These are phyloP conservation scores for Pichia sp. DNA, from an alignment of 1,139 yeast genomes.

Conservation along the genomic window DNA sequence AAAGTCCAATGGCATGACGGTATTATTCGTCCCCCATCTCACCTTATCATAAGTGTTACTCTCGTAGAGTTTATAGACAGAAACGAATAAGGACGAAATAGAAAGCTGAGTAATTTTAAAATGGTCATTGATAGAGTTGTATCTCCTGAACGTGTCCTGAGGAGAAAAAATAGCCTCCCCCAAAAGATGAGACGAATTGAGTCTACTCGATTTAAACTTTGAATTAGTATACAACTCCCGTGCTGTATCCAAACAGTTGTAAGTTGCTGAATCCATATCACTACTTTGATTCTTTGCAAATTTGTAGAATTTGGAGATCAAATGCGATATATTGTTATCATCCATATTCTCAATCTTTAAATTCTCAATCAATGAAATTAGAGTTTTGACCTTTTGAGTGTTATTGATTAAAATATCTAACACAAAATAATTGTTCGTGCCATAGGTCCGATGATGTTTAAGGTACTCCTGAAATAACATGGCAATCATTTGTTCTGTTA, in stretches of 20 bases:
- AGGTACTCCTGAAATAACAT: slow-evolving; percentile 22
- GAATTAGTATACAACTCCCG: slow-evolving; percentile 21
- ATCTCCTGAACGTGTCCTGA: slow-evolving; percentile 35
- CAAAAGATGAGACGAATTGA: slow-evolving; percentile 29
- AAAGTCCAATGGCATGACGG: slow-evolving; percentile 49
- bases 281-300: slow-evolving; percentile 13
- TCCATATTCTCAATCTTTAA: slow-evolving; percentile 20
- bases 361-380: slow-evolving; percentile 18
- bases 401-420: slow-evolving; percentile 25
- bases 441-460: slow-evolving; percentile 8
- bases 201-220: slow-evolving; percentile 20
- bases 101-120: slow-evolving; percentile 37
- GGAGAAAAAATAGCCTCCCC: slow-evolving; percentile 47
- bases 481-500: slow-evolving; percentile 18
- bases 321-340: slow-evolving; percentile 25
- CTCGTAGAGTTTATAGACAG: slow-evolving; percentile 25
- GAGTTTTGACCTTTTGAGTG: slow-evolving; percentile 12
- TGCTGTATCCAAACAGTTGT: slow-evolving; percentile 23
- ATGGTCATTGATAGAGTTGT: slow-evolving; percentile 23
- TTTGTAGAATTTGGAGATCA: slow-evolving; percentile 27
- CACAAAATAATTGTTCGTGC: slow-evolving; percentile 18
- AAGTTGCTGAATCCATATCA: slow-evolving; percentile 7
- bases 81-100: slow-evolving; percentile 40
- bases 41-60: slow-evolving; percentile 13
- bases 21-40: slow-evolving; percentile 21